Conservation (phyloP, 78 protist genomes). For the Dictyostelium brefeldianum region DNA sequence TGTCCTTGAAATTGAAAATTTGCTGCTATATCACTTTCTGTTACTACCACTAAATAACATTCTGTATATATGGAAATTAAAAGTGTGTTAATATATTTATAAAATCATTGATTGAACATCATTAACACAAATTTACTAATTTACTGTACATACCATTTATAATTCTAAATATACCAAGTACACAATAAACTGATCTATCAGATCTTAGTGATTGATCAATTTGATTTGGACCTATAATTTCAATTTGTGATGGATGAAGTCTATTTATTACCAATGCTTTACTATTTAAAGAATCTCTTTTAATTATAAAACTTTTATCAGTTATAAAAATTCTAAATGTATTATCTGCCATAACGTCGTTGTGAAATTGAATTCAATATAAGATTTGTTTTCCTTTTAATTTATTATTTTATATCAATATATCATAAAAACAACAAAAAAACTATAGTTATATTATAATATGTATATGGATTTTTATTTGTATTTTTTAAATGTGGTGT, state of each 20-base stretch:
- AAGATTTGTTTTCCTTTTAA: background rate
- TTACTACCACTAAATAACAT: conserved; percentile 62
- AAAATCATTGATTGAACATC: background rate
- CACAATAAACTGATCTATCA: conserved; percentile 28
- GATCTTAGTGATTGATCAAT: conserved; percentile 22
- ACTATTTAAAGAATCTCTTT: conserved; percentile 28
- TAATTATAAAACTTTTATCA: conserved; percentile 22
- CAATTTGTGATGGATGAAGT: conserved; percentile 47
- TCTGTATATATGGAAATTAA: conserved; percentile 26
- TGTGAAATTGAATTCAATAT: no score
- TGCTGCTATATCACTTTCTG: conserved; percentile 43
- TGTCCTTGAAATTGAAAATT: conserved; percentile 46
- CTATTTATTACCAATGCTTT: conserved; percentile 55
- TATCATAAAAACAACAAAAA: no score
- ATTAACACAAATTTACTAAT: no score
- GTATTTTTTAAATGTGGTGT: no score
- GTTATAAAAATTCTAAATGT: conserved; percentile 42
- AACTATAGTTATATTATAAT: background rate
- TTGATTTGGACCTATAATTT: conserved; percentile 3
- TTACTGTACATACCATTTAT: conserved; percentile 40
- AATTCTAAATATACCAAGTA: conserved; percentile 54
- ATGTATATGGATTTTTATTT: no score
- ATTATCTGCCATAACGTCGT: conserved; percentile 33
- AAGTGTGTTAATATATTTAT: no score
- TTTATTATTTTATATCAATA: background rate